Percentiles rank a stretch among this genome's conserved stretches.
These are phyloP conservation scores for Chaetomiaceae sp. DNA, from an alignment of 2,329 filamentous ascomycete species.

Conservation along the genomic window DNA sequence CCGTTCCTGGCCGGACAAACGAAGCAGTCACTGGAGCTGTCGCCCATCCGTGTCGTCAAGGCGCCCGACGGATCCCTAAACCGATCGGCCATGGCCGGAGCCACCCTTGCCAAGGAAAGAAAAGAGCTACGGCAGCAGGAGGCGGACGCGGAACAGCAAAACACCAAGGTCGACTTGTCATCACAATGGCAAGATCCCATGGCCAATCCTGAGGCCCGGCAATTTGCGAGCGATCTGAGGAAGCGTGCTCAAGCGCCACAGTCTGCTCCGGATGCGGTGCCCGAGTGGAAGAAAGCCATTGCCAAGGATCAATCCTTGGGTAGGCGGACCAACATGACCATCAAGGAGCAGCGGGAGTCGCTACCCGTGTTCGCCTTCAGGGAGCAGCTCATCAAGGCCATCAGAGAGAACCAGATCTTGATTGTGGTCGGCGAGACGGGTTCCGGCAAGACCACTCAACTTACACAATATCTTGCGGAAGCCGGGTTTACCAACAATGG, in stretches of 20 bases:
- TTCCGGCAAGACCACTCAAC: slow-evolving; percentile 92
- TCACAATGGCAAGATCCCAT: slow-evolving; percentile 97
- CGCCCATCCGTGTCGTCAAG: slow-evolving; percentile 93
- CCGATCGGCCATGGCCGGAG: slow-evolving; percentile 89
- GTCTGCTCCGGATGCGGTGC: slow-evolving; percentile 61
- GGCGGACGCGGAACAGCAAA: slow-evolving; percentile 70
- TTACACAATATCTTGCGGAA: slow-evolving; percentile 93
- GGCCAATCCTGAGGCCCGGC: slow-evolving; percentile 75
- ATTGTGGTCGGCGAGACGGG: slow-evolving; percentile 98
- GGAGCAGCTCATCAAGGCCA: slow-evolving; percentile 79
- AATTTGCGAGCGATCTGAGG: slow-evolving; percentile 84
- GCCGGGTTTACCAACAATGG: slow-evolving; percentile 82
- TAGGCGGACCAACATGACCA: slow-evolving; percentile 83
- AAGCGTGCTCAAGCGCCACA: slow-evolving; percentile 50
- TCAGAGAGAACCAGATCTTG: slow-evolving; percentile 80
- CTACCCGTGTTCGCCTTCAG: slow-evolving; percentile 88
- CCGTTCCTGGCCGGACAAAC: slow-evolving; percentile 95
- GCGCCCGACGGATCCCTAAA: slow-evolving; percentile 98
- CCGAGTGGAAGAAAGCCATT: slow-evolving; percentile 88
- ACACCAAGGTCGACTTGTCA: slow-evolving; percentile 75
- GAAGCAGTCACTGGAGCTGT: slow-evolving; percentile 90
- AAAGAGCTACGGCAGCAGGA: slow-evolving; percentile 87
- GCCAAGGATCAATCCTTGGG: slow-evolving; percentile 77
- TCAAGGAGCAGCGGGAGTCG: slow-evolving; percentile 89
- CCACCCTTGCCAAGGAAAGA: slow-evolving; percentile 80